Percentiles rank a stretch among this genome's conserved stretches.
Conservation (phyloP, 805 yeast genomes). For the Myxozyma geophila region DNA sequence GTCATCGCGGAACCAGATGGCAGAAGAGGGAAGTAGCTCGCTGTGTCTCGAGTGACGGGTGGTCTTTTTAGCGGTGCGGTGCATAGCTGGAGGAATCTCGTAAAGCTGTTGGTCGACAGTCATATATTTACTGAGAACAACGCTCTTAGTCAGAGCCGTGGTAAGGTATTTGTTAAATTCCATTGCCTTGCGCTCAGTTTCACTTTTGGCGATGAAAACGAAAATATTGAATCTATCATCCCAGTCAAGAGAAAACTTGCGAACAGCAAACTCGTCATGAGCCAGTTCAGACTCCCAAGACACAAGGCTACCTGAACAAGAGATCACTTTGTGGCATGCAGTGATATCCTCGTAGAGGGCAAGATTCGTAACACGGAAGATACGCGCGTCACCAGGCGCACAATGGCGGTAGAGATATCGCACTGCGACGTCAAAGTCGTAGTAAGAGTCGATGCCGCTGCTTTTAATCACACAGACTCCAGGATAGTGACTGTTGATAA, state of each 20-base stretch:
- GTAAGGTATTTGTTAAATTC: background rate
- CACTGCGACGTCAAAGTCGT: background rate
- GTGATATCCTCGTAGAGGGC: background rate
- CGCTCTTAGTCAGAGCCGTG: conserved; percentile 4
- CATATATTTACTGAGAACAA: background rate
- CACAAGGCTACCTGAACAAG: background rate
- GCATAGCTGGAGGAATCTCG: background rate
- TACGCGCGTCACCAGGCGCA: background rate
- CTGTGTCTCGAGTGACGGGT: background rate
- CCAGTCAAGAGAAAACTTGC: conserved; percentile 3
- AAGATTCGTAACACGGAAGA: background rate
- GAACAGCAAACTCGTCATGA: background rate
- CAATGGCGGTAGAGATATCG: background rate
- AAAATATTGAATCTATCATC: conserved; percentile 7
- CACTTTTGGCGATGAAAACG: background rate
- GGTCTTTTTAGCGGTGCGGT: background rate
- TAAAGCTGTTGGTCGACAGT: conserved; percentile 3
- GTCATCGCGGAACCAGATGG: conserved; percentile 8
- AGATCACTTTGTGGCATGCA: background rate
- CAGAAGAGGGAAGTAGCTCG: background rate
- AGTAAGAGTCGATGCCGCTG: too few species aligned
- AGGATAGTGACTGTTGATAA: too few species aligned
- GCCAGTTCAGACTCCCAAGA: background rate
- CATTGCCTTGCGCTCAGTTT: background rate
- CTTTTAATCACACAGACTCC: too few species aligned